These are phyloP conservation scores for Globisporangium abappressorium DNA, from an alignment of 352 stramenopile species.

Conservation along the genomic window DNA sequence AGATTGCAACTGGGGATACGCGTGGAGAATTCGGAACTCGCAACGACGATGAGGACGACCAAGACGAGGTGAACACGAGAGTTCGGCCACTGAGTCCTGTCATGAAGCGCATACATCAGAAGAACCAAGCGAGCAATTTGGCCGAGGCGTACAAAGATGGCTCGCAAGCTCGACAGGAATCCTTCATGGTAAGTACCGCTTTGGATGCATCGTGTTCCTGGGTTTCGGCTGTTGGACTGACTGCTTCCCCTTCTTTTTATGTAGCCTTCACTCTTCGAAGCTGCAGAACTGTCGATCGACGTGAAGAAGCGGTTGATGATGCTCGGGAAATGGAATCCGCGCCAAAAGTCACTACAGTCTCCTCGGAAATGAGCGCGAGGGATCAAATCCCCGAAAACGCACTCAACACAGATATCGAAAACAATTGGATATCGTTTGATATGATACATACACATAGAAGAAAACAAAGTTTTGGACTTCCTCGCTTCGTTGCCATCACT, in stretches of 20 bases:
- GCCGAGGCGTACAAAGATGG: neutral
- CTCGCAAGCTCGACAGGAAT: neutral
- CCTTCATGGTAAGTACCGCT: conserved; percentile 3
- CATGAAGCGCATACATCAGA: conserved; percentile 45
- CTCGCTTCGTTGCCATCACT: neutral
- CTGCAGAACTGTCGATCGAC: conserved; percentile 44
- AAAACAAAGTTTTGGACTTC: neutral
- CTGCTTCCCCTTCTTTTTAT: neutral
- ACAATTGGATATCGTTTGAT: conserved; percentile 1
- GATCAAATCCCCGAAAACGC: neutral
- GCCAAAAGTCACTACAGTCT: conserved; percentile 8
- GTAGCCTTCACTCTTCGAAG: conserved; percentile 33
- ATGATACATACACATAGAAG: conserved; percentile 4
- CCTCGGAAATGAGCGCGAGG: neutral
- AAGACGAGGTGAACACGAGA: neutral
- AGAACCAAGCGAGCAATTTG: conserved; percentile 8
- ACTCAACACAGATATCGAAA: neutral
- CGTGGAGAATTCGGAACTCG: neutral
- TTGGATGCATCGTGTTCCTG: neutral
- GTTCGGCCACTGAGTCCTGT: conserved; percentile 49
- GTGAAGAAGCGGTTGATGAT: conserved; percentile 61
- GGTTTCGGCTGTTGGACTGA: neutral
- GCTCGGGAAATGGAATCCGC: conserved; percentile 40
- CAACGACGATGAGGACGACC: conserved; percentile 15
- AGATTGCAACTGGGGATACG: neutral